Base-by-base conservation (phyloP, 768 basidiomycete species). In the Phanerochaete sordida region DNA sequence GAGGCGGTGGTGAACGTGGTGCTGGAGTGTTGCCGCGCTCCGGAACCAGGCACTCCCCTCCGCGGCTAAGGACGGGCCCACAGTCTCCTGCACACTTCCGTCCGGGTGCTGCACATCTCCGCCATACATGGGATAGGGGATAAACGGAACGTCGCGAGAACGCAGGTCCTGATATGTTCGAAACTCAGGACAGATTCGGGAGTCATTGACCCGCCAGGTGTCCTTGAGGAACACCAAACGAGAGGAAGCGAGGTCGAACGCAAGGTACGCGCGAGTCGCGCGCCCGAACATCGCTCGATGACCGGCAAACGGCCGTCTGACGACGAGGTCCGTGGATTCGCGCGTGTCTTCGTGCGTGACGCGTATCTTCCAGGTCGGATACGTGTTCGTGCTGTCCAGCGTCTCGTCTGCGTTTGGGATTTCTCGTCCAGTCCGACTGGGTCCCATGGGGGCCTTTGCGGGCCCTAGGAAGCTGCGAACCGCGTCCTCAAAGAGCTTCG, bases 161-260 rank as follows among this genome's bases (percentile, higher is more conserved):
- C 33, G 21, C 19, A 28, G 7, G 21, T 55, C 54, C n/a, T n/a
- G n/a, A n/a, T n/a, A n/a, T n/a, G n/a, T n/a, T n/a, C n/a, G n/a
- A n/a, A n/a, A n/a, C n/a, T n/a, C n/a, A n/a, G n/a, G n/a, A n/a
- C n/a, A n/a, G n/a, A n/a, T n/a, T n/a, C n/a, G n/a, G n/a, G n/a
- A n/a, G n/a, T n/a, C 23, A 23, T 11, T 2, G 26, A 21, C 46
- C 11, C n/a, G 4, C 26, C 3, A 3, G 21, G 46, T 47, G 19
- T 63, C 62, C 52, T 63, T 63, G 27, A 63, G 30, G 33, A 63
- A 60, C 11, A 56, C 51, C 2, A 60, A 23, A 45, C 50, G 24
- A 2, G 26, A 35, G 3, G 15, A 12, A 1, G 16, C 13, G 21
- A 47, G 7, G 30, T 55, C 47, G 27, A 21, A 44, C 8, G 62